Evolutionary conservation across 805 yeast genomes (phyloP), one percentile per base, ranked within the genome.

Genomic region (Cyberlindnera nakhonratchasimensis): DNA sequence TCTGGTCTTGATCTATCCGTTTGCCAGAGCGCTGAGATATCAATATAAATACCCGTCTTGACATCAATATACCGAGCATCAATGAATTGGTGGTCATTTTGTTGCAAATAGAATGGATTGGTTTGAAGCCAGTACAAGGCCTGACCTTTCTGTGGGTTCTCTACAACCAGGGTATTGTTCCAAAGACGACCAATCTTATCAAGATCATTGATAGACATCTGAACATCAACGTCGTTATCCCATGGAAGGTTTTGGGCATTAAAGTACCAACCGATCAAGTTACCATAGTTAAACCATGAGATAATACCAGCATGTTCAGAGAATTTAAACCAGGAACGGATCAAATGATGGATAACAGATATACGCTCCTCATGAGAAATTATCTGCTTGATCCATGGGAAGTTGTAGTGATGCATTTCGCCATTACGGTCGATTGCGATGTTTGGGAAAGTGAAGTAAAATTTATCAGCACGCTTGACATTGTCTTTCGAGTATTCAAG

Each of bases 281-380:
- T 65, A 3, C 86, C 86, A 58, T 79, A 83, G 5, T 81, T 76
- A 26, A 80, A 67, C 84, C 86, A 81, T 0, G 82, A 71, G 6
- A 80, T 48, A 31, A 55, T 40, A 2, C 69, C 72, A 17, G 69
- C 61, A 12, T 66, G 62, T 14, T 63, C 54, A 23, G 77, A 59
- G 53, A 79, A 75, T 31, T 70, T 64, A 17, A 79, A 65, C 79
- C 83, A 81, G 4, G 79, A 69, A 42, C 79, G 64, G 5, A 72
- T 50, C 28, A 79, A 48, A 35, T 74, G 68, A 53, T 79, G 82
- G 19, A 78, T 49, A 9, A 54, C 63, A 11, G 45, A 49, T 25
- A 50, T 50, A 38, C 65, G 50, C 39, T 62, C 61, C 39, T 55
- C 57, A 33, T 58, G 59, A 17, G 58, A 46, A 12, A 59, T 53